Evolutionary conservation across 2,329 filamentous ascomycete species (phyloP), one percentile per base, ranked within the genome.

Genomic region (Allantophomopsis cytisporea): DNA sequence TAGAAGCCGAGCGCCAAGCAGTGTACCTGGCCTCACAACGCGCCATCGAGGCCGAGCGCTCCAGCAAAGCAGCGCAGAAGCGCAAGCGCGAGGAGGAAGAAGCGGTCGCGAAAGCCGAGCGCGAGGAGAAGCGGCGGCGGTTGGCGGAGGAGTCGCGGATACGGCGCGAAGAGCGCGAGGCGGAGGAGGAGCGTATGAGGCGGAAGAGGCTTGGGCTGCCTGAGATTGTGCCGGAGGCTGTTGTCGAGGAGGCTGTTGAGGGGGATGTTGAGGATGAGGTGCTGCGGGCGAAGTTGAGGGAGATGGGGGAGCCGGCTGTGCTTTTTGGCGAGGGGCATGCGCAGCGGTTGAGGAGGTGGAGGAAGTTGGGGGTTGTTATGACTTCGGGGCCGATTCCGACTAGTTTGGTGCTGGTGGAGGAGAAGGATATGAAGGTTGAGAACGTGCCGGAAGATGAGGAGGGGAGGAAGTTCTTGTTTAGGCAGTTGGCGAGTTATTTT

Each of bases 401-500:
- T 14, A 87, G 76, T 7, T 63, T 96, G 42, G 69, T 76, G 53
- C 73, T 85, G 1, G 79, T 96, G 2, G 75, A 82, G 7, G 88
- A 93, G 61, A 77, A 78, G 56, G 80, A 94, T 49, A 94, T 95
- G 85, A 89, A 88, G 59, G 76, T 96, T 17, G 66, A 69, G 13
- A 67, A 65, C 34, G 62, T 84, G 8, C 60, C 71, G 1, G 67
- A 71, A 50, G 82, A 88, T 49, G 64, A 64, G 15, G 73, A 78
- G 32, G 82, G 67, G 1, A 73, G 77, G 35, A 64, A 71, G 35
- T 87, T 82, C 59, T 65, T 98, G 32, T 89, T 82, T 63, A 72
- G 89, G 10, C 89, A 98, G 60, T 69, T 98, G 41, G 84, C 83
- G 15, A 91, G 84, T 37, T 98, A 95, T 65, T 96, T 98, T 64